Evolutionary conservation across 192 early-diverging fungal genomes (phyloP), one percentile per base, ranked within the genome.

Genomic region (Mortierella antarctica): DNA sequence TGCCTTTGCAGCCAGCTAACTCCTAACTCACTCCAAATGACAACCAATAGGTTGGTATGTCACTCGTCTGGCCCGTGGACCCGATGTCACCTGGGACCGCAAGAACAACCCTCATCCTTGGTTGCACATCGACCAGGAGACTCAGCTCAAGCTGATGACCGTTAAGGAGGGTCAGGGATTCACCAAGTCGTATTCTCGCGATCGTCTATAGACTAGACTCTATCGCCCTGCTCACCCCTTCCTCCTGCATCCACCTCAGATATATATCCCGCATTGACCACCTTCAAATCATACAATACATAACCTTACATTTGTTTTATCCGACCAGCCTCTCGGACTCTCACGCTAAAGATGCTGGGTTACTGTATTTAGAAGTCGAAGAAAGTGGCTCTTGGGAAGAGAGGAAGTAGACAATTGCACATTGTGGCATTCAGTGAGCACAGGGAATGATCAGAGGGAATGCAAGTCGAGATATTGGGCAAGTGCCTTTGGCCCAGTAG

Each of bases 51-150:
- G 56, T 49, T 89, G 87, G 87, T 89, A 88, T 70, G 75, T 89
- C 23, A 79, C 83, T 57, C 86, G 87, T 64, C 77, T 89, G 21
- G 88, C 88, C 74, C 85, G 86, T 67, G 86, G 87, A 50, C 87
- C 88, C 77, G 88, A 89, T 64, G 87, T 88, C 71, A 83, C 86
- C 67, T 89, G 88, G 88, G 88, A 88, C 71, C 83, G 80, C 70
- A 71, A 67, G 46, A 86, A 86, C 68, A 86, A 86, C 77, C 84
- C 84, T 41, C 68, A 84, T 62, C 84, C 84, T 63, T 89, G 88
- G 88, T 81, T 84, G 77, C 69, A 89, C 83, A 81, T 89, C 80
- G 82, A 89, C 71, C 82, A 89, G 62, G 80, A 86, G 62, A 87
- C 85, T 41, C 87, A 89, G 70, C 84, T 88, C 71, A 89, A 89